phyloP scores from a whole-genome alignment of 1,139 yeast genomes.

The Hanseniaspora gamundiae region DNA sequence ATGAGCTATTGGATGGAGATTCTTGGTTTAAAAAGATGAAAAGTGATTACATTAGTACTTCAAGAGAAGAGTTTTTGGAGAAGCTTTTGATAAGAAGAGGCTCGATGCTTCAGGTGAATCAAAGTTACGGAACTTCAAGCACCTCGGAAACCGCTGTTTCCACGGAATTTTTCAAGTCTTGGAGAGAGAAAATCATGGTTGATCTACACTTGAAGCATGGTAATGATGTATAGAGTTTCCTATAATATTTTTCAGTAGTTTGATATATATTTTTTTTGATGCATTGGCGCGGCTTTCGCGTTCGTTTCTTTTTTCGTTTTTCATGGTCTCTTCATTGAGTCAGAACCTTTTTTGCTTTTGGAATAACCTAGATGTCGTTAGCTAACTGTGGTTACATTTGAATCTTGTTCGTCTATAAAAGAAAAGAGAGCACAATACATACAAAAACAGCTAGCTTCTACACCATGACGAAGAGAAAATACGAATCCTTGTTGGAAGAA shows the following conservation, averaged over 20 bases:
- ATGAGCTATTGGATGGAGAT: slow-evolving; percentile 40
- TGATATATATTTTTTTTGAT: too few species aligned
- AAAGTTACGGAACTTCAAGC: neutral
- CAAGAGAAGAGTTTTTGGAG: slow-evolving; percentile 19
- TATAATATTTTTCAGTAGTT: too few species aligned
- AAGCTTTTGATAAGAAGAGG: slow-evolving; percentile 19
- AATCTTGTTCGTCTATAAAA: too few species aligned
- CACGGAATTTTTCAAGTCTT: slow-evolving; percentile 21
- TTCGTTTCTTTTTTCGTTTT: neutral
- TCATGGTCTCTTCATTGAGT: neutral
- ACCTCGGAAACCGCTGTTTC: slow-evolving; percentile 17
- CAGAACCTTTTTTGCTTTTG: neutral
- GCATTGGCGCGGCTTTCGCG: neutral
- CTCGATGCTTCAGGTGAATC: slow-evolving; percentile 19
- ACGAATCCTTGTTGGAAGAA: neutral
- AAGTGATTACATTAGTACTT: slow-evolving; percentile 20
- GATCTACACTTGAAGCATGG: slow-evolving; percentile 19
- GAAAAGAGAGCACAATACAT: neutral
- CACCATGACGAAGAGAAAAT: neutral
- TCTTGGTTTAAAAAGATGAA: slow-evolving; percentile 43
- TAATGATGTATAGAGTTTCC: neutral
- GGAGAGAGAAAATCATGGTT: slow-evolving; percentile 19
- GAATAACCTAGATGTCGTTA: too few species aligned
- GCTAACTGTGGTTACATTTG: too few species aligned
- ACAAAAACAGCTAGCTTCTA: neutral